Evolutionary conservation across 768 basidiomycete species (phyloP), one percentile per base, ranked within the genome.

Genomic region (Termitomyces sp.): DNA sequence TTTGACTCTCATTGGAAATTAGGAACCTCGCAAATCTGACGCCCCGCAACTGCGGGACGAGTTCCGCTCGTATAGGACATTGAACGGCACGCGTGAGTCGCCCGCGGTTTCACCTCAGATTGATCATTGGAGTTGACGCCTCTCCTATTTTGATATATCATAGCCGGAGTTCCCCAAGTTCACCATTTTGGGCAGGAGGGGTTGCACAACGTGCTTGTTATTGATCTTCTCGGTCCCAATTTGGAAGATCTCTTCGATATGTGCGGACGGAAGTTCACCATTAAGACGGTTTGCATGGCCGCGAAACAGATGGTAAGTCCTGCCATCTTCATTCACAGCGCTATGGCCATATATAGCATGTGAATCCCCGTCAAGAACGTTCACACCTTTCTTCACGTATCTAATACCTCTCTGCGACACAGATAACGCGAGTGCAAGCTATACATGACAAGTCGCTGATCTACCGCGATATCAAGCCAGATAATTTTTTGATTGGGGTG

Each of bases 101-200:
- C 27, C 50, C 53, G 47, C 56, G 41, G 37, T 49, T 37, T n/a
- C 42, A 52, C n/a, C 20, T 22, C 39, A 34, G 5, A 32, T 14
- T 56, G 39, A 34, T 12, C 14, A 27, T 39, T 44, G 16, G 60
- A 41, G 8, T 42, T 41, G 22, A 37, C 20, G 10, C 18, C 32
- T 37, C 49, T 52, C 39, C 53, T 55, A 46, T 63, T 49, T 26
- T 32, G 41, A 48, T 31, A 36, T 57, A 47, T 48, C 57, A 58
- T 71, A 98, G 96, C 86, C 62, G 96, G 96, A 55, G 92, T 99
- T 53, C 96, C 96, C 2, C 95, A 98, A 71, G 97, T 98, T 29
- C 94, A 98, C 74, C 90, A 99, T 78, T 99, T 98, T 67, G 96
- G 96, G 48, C 94, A 97, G 72, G 96, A 99, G 73, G 97, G 96